phyloP scores from a whole-genome alignment of 1,284 basidiomycete species.

The Leucoagaricus sp. region DNA sequence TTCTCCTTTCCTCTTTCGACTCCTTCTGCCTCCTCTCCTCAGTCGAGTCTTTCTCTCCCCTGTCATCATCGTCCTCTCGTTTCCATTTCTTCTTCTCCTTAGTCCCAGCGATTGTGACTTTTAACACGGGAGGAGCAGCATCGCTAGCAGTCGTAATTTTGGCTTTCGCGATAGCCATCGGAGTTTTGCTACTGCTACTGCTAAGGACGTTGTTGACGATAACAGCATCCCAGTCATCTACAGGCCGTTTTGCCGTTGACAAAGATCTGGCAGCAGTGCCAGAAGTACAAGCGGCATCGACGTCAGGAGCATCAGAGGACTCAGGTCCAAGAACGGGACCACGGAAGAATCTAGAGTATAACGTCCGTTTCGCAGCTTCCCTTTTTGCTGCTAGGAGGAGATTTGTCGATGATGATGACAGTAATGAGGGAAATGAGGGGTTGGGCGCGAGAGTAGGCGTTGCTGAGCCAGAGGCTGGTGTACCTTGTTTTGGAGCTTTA shows the following conservation, averaged over 20 bases:
- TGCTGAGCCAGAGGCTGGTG: conserved; percentile 23
- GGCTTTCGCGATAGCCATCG: conserved; percentile 14
- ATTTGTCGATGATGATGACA: conserved; percentile 38
- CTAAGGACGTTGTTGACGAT: neutral
- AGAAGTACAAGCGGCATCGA: conserved; percentile 4
- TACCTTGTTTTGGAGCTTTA: conserved; percentile 11
- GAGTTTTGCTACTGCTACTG: neutral
- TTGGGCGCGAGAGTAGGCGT: conserved; percentile 57
- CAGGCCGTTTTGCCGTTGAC: no score
- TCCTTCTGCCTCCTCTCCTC: conserved; percentile 19
- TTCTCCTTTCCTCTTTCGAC: conserved; percentile 17
- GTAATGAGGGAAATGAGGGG: conserved; percentile 21
- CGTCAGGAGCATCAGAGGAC: no score
- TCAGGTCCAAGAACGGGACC: conserved; percentile 58
- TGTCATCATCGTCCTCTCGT: conserved; percentile 16
- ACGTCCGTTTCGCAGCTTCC: conserved; percentile 70
- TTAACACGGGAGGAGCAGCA: conserved; percentile 13
- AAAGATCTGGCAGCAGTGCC: neutral
- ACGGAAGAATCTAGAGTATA: conserved; percentile 83
- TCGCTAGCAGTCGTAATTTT: conserved; percentile 17
- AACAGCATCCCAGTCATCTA: neutral
- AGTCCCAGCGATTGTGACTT: neutral
- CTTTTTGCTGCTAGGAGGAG: conserved; percentile 71
- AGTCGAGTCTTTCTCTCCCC: conserved; percentile 16
- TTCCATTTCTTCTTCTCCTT: conserved; percentile 19